phyloP scores from a whole-genome alignment of 306 rosid genomes.

The Canavalia ensiformis region DNA sequence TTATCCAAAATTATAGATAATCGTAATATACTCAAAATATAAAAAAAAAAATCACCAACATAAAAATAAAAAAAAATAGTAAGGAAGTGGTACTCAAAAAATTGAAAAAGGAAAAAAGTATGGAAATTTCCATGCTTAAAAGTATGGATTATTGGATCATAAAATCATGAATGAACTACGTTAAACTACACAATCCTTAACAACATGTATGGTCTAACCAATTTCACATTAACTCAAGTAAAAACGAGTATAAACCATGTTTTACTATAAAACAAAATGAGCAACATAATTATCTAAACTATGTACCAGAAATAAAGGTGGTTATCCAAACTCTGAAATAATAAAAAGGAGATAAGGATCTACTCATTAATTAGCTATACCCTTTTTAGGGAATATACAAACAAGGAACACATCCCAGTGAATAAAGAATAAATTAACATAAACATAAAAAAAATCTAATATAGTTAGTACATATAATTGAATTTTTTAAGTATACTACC shows the following conservation, averaged over 20 bases:
- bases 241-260: not conserved
- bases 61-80: not conserved
- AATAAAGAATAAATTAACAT: no score
- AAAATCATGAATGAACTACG: constrained; percentile 47
- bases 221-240: not conserved
- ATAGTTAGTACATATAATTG: not conserved
- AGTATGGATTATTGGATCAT: constrained; percentile 13
- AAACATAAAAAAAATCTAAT: no score
- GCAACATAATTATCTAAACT: not conserved
- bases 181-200: constrained; percentile 27
- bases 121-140: constrained; percentile 7
- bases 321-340: not conserved
- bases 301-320: no score
- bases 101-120: not conserved
- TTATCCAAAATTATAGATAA: no score
- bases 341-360: constrained; percentile 15
- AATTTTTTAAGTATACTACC: not conserved
- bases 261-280: not conserved
- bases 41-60: not conserved
- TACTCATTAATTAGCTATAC: not conserved
- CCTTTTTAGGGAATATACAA: not conserved
- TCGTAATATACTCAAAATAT: not conserved
- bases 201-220: not conserved
- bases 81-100: no score
- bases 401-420: not conserved